Evolutionary conservation across 1,139 yeast genomes (phyloP).

Genomic region (Suhomyces maxii): DNA sequence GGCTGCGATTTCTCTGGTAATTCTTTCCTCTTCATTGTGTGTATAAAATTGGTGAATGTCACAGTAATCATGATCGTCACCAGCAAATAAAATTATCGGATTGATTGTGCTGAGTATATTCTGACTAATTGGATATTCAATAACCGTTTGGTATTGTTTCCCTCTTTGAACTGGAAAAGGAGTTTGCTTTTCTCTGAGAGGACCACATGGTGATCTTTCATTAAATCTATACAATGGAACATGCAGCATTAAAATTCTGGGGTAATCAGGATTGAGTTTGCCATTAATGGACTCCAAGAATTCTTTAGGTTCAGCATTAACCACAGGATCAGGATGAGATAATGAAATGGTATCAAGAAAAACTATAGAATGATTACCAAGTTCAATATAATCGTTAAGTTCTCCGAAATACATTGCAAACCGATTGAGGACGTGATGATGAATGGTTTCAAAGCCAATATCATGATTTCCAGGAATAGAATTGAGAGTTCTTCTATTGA

Average conservation of each 20-base stretch:
- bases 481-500: conserved; percentile 50
- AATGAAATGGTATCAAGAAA: conserved; percentile 80
- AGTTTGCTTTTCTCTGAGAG: conserved; percentile 53
- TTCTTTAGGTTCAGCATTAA: conserved; percentile 24
- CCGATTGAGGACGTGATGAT: conserved; percentile 55
- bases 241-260: conserved; percentile 73
- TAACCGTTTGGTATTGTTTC: conserved; percentile 74
- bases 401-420: conserved; percentile 76
- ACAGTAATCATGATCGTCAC: conserved; percentile 97
- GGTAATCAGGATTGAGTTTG: conserved; percentile 37
- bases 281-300: conserved; percentile 27
- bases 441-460: conserved; percentile 80
- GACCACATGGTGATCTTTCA: conserved; percentile 60
- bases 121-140: conserved; percentile 58
- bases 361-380: conserved; percentile 78
- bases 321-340: conserved; percentile 41
- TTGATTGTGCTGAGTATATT: conserved; percentile 53
- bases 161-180: conserved; percentile 73
- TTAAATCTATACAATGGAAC: conserved; percentile 72
- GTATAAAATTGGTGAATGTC: conserved; percentile 62
- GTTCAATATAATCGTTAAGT: conserved; percentile 51
- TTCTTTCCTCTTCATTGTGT: conserved; percentile 26
- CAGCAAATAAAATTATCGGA: conserved; percentile 77
- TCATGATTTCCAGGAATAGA: conserved; percentile 94
- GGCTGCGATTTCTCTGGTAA: conserved; percentile 76